Evolutionary conservation across 73 alveolate species (phyloP).

Genomic region (Paramecium pentaurelia): DNA sequence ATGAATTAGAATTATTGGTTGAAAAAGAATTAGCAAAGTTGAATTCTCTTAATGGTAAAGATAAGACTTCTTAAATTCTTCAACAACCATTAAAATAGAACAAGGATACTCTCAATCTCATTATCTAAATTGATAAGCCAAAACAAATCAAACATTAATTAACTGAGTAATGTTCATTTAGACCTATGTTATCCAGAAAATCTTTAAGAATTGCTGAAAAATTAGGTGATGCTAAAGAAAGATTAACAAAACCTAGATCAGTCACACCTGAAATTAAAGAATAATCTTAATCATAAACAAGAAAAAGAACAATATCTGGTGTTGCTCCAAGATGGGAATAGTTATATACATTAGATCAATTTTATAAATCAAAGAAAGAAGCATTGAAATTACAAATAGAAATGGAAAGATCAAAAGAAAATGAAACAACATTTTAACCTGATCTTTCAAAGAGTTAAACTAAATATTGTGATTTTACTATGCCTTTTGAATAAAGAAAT

Average conservation of each 20-base stretch:
- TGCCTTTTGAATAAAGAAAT: conserved; percentile 21
- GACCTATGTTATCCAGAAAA: conserved; percentile 49
- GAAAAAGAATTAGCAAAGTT: conserved; percentile 32
- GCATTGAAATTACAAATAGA: background rate
- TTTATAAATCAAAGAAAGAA: conserved; percentile 20
- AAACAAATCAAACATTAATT: background rate
- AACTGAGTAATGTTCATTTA: conserved; percentile 39
- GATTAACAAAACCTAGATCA: conserved; percentile 49
- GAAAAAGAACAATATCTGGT: background rate
- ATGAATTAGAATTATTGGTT: conserved; percentile 12
- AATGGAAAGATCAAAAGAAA: conserved; percentile 32
- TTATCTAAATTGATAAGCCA: background rate
- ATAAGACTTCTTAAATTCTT: background rate
- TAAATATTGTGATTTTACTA: background rate
- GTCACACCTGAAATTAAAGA: conserved; percentile 29
- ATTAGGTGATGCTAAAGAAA: conserved; percentile 50
- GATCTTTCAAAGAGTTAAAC: conserved; percentile 23
- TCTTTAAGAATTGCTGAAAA: conserved; percentile 45
- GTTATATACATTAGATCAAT: conserved; percentile 20
- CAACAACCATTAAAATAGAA: background rate
- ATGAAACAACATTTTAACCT: background rate
- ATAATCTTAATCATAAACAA: background rate
- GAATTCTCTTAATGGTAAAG: background rate
- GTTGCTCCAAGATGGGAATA: conserved; percentile 51
- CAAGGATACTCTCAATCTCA: background rate